Base-by-base conservation (phyloP, 163 green algal genomes). In the Chlamydomonas reinhardtii region DNA sequence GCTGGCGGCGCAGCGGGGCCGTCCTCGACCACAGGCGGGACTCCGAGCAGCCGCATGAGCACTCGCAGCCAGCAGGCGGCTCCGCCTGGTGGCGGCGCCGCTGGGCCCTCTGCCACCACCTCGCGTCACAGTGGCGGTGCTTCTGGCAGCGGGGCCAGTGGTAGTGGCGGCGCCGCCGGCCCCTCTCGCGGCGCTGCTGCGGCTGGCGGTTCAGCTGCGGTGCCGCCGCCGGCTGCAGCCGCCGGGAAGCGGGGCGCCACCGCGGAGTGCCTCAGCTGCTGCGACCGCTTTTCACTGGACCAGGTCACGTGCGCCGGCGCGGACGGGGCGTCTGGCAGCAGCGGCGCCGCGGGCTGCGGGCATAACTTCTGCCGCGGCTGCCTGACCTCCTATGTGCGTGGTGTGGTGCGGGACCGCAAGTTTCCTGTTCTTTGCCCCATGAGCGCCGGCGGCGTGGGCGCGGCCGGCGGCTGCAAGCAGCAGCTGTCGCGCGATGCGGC, bases 321-420 rank as follows among this genome's bases (percentile, higher is more conserved):
- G 15, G 61, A 82, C 37, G 59, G 56, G 5, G 59, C 82, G 37
- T 76, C 72, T 59, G 76, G 61, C 72, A 87, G 72, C 72, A 82
- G 37, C 24, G 59, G 37, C 37, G 54, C 29, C 22, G 61, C 72
- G 20, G 82, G 82, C 72, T 87, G 82, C 61, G 61, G 61, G 25
- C 82, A 87, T 37, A 70, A 52, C 72, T 82, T 87, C 35, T 87
- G 82, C 82, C 25, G 12, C 4, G 37, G 11, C 82, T 87, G 82
- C 82, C 54, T 82, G 15, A 32, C 31, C 15, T 12, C 64, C 11
- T 87, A 82, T 61, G 59, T 87, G 61, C 39, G 35, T 4, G 59
- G 61, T 0, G 62, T 32, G 22, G 61, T 87, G 19, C 15, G 35
- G 0, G 82, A 82, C 22, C 52, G 72, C 32, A 73, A 65, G 32